Percentiles rank a stretch among this genome's conserved stretches.
Evolutionary conservation across 2,329 filamentous ascomycete species (phyloP).

Genomic region (Tolypocladium tundrense): DNA sequence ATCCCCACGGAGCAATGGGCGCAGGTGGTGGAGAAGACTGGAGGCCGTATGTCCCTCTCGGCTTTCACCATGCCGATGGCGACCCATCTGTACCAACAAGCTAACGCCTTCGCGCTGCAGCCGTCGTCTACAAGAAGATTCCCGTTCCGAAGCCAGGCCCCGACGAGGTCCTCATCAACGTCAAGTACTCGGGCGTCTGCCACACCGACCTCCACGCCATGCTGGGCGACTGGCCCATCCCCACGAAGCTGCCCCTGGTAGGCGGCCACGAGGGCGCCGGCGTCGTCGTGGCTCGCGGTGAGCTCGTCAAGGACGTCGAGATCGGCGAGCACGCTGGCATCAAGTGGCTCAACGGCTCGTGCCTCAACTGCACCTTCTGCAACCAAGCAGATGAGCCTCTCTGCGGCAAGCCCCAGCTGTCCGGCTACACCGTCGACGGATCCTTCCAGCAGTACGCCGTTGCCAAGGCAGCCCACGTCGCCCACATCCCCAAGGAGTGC

Average conservation of each 20-base stretch:
- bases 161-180: slow-evolving; percentile 84
- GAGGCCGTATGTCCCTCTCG: slow-evolving; percentile 36
- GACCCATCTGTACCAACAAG: not conserved
- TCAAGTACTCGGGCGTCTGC: slow-evolving; percentile 86
- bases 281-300: slow-evolving; percentile 68
- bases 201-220: slow-evolving; percentile 75
- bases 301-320: slow-evolving; percentile 66
- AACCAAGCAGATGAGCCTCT: slow-evolving; percentile 72
- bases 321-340: slow-evolving; percentile 81
- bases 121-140: slow-evolving; percentile 67
- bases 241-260: slow-evolving; percentile 74
- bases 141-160: slow-evolving; percentile 71
- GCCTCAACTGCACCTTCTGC: slow-evolving; percentile 76
- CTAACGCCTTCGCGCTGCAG: slow-evolving; percentile 20
- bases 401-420: slow-evolving; percentile 64
- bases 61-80: not conserved
- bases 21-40: slow-evolving; percentile 76
- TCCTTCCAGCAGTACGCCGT: slow-evolving; percentile 89
- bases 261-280: slow-evolving; percentile 76
- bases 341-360: slow-evolving; percentile 89
- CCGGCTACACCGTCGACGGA: slow-evolving; percentile 87
- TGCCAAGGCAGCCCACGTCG: slow-evolving; percentile 76
- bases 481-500: slow-evolving; percentile 68
- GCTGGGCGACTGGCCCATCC: slow-evolving; percentile 81
- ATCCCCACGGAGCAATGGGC: slow-evolving; percentile 85